A percentile compares a stretch with the other conserved stretches of the same genome.
Conservation (phyloP, 2,329 filamentous ascomycete species). For the Diplodia corticola region DNA sequence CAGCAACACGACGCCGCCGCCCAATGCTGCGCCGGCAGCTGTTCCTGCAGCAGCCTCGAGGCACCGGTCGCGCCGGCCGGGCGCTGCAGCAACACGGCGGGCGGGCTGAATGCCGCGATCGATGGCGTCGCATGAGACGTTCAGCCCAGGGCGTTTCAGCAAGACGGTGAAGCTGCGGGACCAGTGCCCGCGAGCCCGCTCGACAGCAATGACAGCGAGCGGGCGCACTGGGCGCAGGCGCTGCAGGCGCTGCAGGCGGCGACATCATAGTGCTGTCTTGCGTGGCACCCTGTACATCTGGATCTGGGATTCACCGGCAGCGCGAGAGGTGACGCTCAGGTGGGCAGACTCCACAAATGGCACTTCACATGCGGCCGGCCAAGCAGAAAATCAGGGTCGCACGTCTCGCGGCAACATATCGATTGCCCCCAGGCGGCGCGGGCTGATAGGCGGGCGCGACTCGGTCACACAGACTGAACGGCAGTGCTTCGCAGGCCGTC, state of each 20-base stretch:
- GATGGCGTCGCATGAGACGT: conserved; percentile 10
- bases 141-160: conserved; percentile 16
- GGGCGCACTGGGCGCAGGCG: conserved; percentile 6
- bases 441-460: conserved; percentile 20
- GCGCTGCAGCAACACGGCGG: background rate
- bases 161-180: conserved; percentile 20
- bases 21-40: background rate
- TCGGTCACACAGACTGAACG: conserved; percentile 16
- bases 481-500: conserved; percentile 7
- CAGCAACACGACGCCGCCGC: background rate
- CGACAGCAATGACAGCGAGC: conserved; percentile 16
- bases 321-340: conserved; percentile 14
- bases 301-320: conserved; percentile 20
- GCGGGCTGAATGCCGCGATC: conserved; percentile 1
- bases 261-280: conserved; percentile 21
- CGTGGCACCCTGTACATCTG: conserved; percentile 21
- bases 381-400: conserved; percentile 22
- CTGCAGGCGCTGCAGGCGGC: conserved; percentile 13
- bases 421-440: conserved; percentile 18
- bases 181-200: conserved; percentile 9
- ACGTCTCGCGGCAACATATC: conserved; percentile 24
- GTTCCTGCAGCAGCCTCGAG: background rate
- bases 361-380: conserved; percentile 5
- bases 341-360: conserved; percentile 15
- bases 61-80: background rate